Evolutionary conservation across 768 basidiomycete genomes (phyloP), one percentile per base, ranked within the genome.

Genomic region (Rhizopogon roseolus): DNA sequence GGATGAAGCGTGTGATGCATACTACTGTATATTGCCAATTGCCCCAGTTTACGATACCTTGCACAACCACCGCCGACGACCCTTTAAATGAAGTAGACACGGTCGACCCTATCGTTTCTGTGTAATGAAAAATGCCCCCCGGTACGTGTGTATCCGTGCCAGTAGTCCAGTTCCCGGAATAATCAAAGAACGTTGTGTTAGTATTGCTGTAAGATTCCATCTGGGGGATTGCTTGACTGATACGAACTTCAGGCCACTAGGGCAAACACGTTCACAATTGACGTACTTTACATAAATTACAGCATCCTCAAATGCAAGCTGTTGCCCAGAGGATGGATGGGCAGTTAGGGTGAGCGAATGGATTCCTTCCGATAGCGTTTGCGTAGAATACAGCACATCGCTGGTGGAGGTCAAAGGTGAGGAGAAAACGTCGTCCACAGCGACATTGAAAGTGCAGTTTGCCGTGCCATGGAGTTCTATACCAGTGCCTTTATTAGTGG

Each of bases 21-120:
- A 69, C 67, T n/a, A 66, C 62, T 22, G 56, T 56, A 45, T 64
- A 69, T 14, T 56, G 49, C 54, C 61, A 63, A 53, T 61, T 55
- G 1, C 66, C 65, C 56, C 59, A 62, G 40, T 65, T 62, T 19
- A 58, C 54, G 1, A 59, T 59, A 14, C 58, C 58, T 32, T 59
- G 41, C 8, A 59, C 34, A 22, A 42, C 48, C 16, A 57, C 57
- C 43, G 57, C 57, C 11, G 53, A 29, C n/a, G 43, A 41, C 19
- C 53, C 58, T 10, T 13, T 19, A 34, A 59, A 50, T 32, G 37
- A 27, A 1, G 58, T 36, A 6, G 58, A 44, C 8, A 56, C 57
- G 28, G 44, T 53, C 16, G 43, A 39, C 17, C 39, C 38, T 9
- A 14, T 48, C 25, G 57, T 54, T 41, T 29, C 27, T 10, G 52